Percentiles rank a stretch among this genome's conserved stretches.
These are phyloP conservation scores for Cladobotryum mycophilum DNA, from an alignment of 2,329 filamentous ascomycete genomes.

Conservation along the genomic window DNA sequence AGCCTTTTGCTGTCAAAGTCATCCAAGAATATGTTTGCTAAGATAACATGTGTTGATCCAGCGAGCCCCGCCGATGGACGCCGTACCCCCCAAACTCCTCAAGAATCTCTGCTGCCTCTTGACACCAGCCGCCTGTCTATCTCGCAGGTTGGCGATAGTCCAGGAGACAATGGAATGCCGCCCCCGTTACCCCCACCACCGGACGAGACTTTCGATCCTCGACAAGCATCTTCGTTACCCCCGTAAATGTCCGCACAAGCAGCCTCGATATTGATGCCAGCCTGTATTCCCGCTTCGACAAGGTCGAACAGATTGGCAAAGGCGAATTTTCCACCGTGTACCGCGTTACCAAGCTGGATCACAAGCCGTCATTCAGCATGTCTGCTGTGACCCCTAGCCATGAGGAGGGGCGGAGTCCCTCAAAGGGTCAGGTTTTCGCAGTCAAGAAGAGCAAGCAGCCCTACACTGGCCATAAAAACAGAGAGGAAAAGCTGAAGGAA, in stretches of 20 bases:
- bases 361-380: slow-evolving; percentile 28
- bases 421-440: slow-evolving; percentile 65
- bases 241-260: slow-evolving; percentile 62
- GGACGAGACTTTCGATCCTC: slow-evolving; percentile 46
- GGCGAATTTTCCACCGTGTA: slow-evolving; percentile 95
- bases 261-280: slow-evolving; percentile 66
- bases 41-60: slow-evolving; percentile 41
- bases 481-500: slow-evolving; percentile 78
- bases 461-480: slow-evolving; percentile 70
- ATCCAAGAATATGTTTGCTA: slow-evolving; percentile 43
- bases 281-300: slow-evolving; percentile 69
- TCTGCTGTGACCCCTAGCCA: slow-evolving; percentile 43
- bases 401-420: slow-evolving; percentile 43
- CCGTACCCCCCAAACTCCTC: slow-evolving; percentile 71
- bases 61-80: slow-evolving; percentile 56
- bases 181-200: slow-evolving; percentile 76
- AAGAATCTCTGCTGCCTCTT: slow-evolving; percentile 64
- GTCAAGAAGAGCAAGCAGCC: slow-evolving; percentile 89
- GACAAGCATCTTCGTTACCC: slow-evolving; percentile 54
- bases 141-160: slow-evolving; percentile 49
- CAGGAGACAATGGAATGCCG: slow-evolving; percentile 30
- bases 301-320: slow-evolving; percentile 71
- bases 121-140: slow-evolving; percentile 82
- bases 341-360: slow-evolving; percentile 52
- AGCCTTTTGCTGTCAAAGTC: slow-evolving; percentile 18